Conservation (phyloP, 345 rosid genomes). For the Lepidium aucheri region DNA sequence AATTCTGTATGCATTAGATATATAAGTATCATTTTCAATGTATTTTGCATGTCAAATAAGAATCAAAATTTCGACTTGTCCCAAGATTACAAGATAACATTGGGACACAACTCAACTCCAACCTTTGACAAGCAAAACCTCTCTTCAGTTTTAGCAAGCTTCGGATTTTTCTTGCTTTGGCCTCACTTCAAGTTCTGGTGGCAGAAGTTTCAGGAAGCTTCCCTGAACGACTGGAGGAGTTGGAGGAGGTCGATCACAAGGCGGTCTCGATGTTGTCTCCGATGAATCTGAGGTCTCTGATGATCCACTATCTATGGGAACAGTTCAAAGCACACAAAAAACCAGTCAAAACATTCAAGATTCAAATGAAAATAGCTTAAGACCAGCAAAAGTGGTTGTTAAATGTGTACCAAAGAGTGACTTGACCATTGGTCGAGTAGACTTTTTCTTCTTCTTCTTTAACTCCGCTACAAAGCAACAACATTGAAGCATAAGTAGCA, state of each 20-base stretch:
- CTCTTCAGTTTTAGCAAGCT: conserved; percentile 7
- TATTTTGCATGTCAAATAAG: conserved; percentile 4
- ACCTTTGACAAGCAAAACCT: background rate
- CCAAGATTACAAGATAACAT: background rate
- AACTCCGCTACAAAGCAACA: conserved; percentile 47
- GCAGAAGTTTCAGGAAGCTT: conserved; percentile 56
- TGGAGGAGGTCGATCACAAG: conserved; percentile 29
- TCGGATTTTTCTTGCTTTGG: conserved; percentile 28
- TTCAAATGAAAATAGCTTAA: background rate
- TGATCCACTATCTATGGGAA: conserved; percentile 4
- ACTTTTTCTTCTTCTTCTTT: conserved; percentile 75
- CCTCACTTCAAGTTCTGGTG: conserved; percentile 43
- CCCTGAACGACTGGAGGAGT: conserved; percentile 40
- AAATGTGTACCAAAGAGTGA: conserved; percentile 61
- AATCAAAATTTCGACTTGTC: background rate
- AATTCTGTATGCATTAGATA: no score
- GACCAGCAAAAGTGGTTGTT: background rate
- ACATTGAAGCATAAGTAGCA: background rate
- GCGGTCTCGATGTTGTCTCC: conserved; percentile 32
- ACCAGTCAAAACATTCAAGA: background rate
- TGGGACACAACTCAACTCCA: conserved; percentile 11
- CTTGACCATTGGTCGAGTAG: conserved; percentile 66
- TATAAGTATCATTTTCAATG: background rate
- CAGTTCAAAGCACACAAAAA: background rate
- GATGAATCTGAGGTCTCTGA: conserved; percentile 40